Percentiles rank a stretch among this genome's conserved stretches.
phyloP scores from a whole-genome alignment of 2,329 filamentous ascomycete species.

The Phoma sp. region DNA sequence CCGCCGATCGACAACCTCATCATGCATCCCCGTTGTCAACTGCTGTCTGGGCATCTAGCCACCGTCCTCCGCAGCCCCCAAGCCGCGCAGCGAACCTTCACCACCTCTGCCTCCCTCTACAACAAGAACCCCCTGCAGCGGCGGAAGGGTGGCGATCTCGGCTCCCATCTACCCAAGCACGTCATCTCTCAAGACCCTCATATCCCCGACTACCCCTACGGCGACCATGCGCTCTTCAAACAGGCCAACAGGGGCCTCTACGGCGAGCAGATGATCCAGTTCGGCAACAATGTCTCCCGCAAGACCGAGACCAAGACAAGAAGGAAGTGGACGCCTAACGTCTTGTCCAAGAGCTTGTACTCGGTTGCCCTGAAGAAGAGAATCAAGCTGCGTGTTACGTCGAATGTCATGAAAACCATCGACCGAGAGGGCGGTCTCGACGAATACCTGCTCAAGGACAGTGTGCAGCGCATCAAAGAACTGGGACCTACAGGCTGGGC shows the following conservation, averaged over 20 bases:
- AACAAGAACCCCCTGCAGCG: constrained; percentile 36
- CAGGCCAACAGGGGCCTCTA: constrained; percentile 80
- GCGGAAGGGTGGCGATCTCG: constrained; percentile 43
- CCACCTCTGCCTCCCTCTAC: constrained; percentile 28
- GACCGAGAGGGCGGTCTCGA: constrained; percentile 89
- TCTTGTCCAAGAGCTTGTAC: constrained; percentile 70
- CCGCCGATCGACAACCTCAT: constrained; percentile 14
- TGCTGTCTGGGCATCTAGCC: constrained; percentile 33
- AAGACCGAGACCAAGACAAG: constrained; percentile 73
- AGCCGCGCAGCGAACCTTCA: constrained; percentile 35
- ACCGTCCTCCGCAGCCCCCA: constrained; percentile 20
- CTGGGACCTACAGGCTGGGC: constrained; percentile 90
- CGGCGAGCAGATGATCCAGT: constrained; percentile 72
- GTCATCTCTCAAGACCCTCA: constrained; percentile 37
- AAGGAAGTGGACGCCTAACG: constrained; percentile 77
- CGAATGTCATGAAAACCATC: constrained; percentile 69
- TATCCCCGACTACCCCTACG: constrained; percentile 71
- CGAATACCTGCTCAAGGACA: constrained; percentile 85
- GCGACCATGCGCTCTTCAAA: constrained; percentile 74
- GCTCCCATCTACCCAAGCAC: constrained; percentile 45
- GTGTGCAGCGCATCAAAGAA: constrained; percentile 78
- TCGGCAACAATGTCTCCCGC: constrained; percentile 77
- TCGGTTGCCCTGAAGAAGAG: constrained; percentile 66
- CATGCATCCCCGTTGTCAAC: constrained; percentile 42
- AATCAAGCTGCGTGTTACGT: constrained; percentile 72